phyloP scores from a whole-genome alignment of 305 asterid species.

The Ruellia speciosa region DNA sequence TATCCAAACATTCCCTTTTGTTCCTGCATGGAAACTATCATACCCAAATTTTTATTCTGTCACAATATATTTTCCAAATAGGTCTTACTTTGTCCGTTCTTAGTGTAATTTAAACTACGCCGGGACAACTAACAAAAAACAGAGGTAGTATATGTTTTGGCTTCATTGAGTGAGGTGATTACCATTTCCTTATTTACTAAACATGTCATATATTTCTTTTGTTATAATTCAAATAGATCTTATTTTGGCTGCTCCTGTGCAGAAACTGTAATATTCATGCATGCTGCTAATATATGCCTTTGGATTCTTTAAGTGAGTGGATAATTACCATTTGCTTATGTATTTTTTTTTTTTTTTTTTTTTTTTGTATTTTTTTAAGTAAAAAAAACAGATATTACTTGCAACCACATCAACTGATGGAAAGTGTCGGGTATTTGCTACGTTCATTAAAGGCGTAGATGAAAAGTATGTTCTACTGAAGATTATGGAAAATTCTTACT shows the following conservation, averaged over 20 bases:
- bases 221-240: not conserved
- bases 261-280: conserved; percentile 2
- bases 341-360: not conserved
- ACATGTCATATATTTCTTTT: too few species aligned
- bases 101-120: too few species aligned
- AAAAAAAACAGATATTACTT: conserved; percentile 51
- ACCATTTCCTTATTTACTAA: too few species aligned
- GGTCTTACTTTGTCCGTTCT: too few species aligned
- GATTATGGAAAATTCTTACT: conserved; percentile 18
- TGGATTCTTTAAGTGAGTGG: conserved; percentile 10
- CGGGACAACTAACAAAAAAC: too few species aligned
- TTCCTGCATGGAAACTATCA: too few species aligned
- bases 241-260: conserved; percentile 13
- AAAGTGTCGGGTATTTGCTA: conserved; percentile 90
- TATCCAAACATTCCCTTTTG: too few species aligned
- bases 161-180: too few species aligned
- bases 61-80: too few species aligned
- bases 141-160: too few species aligned
- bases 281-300: conserved; percentile 1
- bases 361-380: too few species aligned
- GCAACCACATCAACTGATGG: conserved; percentile 99
- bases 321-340: conserved; percentile 4
- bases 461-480: conserved; percentile 46
- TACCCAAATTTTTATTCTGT: too few species aligned
- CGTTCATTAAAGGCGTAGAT: conserved; percentile 97